Base-by-base conservation (phyloP, 2,329 filamentous ascomycete species). In the Exophiala oligosperma region DNA sequence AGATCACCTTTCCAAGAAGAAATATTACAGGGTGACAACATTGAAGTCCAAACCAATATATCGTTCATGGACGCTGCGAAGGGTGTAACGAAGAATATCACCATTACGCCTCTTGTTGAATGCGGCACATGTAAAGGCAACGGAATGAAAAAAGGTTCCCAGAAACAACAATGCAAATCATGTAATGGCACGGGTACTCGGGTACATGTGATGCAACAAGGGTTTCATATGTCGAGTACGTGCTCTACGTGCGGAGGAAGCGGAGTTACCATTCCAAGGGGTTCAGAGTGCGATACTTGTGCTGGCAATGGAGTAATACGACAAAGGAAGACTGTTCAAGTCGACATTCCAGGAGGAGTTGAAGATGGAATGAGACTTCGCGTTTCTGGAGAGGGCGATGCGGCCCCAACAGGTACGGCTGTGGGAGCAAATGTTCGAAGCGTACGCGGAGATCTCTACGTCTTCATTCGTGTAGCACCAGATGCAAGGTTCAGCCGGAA, bases 21-120 rank as follows among this genome's bases (percentile, higher is more conserved):
- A 66, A 85, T 95, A 21, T 72, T 96, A 66, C 88, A 96, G n/a
- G 94, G 94, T 60, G 92, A 97, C 64, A 92, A 96, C 72, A 96
- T 99, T 68, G 93, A 97, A 73, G 89, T 97, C 24, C 91, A 96
- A 74, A 87, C 91, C 50, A 94, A 85, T 72, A 93, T 99, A 67
- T 92, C 89, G 0, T 99, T 99, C 74, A 90, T 94, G 86, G 94
- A 99, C 71, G 91, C 94, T 5, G 94, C 94, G 8, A 96, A 95
- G 75, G 94, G 94, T 37, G 88, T 89, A 6, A 87, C 81, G 69
- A 95, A 96, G 76, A 89, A 92, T n/a, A 90, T 99, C 58, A 85
- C 82, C 65, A 90, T 97, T 66, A 91, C 88, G 7, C 93, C 94
- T 1, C 77, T 95, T 67, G 85, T 88, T 21, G 80, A 88, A 60